These are phyloP conservation scores for Dendrostoma leiphaemia DNA, from an alignment of 2,329 filamentous ascomycete species.

Conservation along the genomic window DNA sequence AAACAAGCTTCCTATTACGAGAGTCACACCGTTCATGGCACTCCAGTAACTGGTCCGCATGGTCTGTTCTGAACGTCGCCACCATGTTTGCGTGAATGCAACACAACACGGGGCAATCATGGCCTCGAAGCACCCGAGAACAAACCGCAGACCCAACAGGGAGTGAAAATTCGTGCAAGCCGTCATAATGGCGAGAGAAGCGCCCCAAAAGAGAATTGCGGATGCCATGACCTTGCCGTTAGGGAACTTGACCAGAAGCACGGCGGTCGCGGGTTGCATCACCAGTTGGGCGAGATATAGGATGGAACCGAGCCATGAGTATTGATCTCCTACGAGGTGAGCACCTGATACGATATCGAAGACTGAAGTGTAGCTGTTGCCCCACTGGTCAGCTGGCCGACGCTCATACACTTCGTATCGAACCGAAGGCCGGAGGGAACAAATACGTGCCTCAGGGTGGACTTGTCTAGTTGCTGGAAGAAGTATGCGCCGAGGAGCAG, in stretches of 20 bases:
- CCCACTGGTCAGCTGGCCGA: conserved; percentile 21
- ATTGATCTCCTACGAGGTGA: conserved; percentile 43
- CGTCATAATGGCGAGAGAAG: conserved; percentile 48
- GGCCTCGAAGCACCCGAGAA: conserved; percentile 47
- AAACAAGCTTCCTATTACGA: conserved; percentile 53
- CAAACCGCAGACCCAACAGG: conserved; percentile 41
- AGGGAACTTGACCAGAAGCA: conserved; percentile 50
- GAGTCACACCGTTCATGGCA: conserved; percentile 54
- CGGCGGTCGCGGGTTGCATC: conserved; percentile 54
- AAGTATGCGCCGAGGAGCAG: conserved; percentile 55
- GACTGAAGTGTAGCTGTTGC: conserved; percentile 41
- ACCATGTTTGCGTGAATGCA: conserved; percentile 55
- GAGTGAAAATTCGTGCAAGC: conserved; percentile 46
- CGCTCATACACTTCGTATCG: background rate
- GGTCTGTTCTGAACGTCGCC: conserved; percentile 49
- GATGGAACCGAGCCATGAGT: conserved; percentile 61
- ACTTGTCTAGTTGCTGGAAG: conserved; percentile 56
- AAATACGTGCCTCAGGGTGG: conserved; percentile 31
- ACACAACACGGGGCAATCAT: conserved; percentile 50
- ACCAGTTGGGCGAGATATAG: conserved; percentile 59
- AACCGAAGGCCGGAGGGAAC: background rate
- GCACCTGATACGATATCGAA: conserved; percentile 48
- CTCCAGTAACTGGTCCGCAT: conserved; percentile 50
- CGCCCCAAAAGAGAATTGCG: conserved; percentile 55
- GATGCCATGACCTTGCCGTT: conserved; percentile 51